Conservation (phyloP, 768 basidiomycete genomes). For the Tulasnella sp. region DNA sequence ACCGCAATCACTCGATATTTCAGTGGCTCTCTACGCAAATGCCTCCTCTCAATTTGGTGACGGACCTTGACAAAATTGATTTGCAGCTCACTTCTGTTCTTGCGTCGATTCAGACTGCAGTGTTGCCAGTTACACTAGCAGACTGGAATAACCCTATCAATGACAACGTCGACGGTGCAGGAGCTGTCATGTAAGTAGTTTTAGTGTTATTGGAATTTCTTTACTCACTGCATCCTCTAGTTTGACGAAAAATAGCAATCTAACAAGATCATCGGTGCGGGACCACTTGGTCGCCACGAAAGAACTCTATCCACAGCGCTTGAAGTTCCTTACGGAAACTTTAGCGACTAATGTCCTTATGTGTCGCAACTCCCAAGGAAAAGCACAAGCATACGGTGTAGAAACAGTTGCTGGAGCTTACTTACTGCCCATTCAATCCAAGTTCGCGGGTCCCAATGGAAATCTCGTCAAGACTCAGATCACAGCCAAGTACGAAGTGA, state of each 20-base stretch:
- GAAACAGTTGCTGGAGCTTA: background rate
- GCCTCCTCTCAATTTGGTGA: slow-evolving; percentile 4
- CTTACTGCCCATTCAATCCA: slow-evolving; percentile 2
- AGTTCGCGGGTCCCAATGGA: slow-evolving; percentile 4
- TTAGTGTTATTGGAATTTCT: no score
- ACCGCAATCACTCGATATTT: no score
- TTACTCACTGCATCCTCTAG: no score
- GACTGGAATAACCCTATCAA: slow-evolving; percentile 6
- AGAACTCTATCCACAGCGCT: background rate
- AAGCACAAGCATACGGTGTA: slow-evolving; percentile 9
- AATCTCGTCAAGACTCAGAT: no score
- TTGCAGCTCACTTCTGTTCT: slow-evolving; percentile 3
- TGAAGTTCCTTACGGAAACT: slow-evolving; percentile 1
- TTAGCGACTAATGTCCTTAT: slow-evolving; percentile 11
- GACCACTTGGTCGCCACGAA: background rate
- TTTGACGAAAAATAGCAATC: no score
- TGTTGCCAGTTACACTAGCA: background rate
- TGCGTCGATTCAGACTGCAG: background rate
- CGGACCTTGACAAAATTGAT: slow-evolving; percentile 3
- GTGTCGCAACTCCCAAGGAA: background rate
- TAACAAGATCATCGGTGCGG: no score
- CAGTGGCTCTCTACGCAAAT: slow-evolving; percentile 6
- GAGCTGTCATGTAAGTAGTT: no score
- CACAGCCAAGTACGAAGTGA: no score
- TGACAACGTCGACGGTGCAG: slow-evolving; percentile 3